phyloP scores from a whole-genome alignment of 169 alveolate species.

The Plasmodium blacklocki region DNA sequence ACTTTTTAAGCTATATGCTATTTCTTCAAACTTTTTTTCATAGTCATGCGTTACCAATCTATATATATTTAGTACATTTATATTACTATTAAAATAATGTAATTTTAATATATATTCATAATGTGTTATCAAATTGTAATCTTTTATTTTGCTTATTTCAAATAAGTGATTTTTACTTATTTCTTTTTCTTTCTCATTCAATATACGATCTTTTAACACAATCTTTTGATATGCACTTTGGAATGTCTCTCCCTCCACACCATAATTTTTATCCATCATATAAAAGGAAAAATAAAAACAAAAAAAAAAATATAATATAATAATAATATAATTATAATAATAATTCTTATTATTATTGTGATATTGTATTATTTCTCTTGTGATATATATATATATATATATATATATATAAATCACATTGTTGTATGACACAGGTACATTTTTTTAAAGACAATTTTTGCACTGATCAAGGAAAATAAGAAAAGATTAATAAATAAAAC shows the following conservation, averaged over 20 bases:
- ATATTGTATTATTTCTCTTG: no score
- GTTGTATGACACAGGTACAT: no score
- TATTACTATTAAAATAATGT: slow-evolving; percentile 51
- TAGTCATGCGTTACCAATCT: slow-evolving; percentile 24
- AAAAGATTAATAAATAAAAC: no score
- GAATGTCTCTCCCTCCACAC: slow-evolving; percentile 4
- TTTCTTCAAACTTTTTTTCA: slow-evolving; percentile 56
- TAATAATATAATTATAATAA: no score
- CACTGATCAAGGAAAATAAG: no score
- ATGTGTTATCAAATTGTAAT: slow-evolving; percentile 45
- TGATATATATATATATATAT: no score
- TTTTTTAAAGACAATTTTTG: no score
- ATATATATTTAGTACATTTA: slow-evolving; percentile 50
- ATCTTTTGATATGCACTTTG: slow-evolving; percentile 19
- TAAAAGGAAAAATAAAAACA: no score
- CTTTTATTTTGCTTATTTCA: slow-evolving; percentile 45
- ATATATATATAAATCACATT: no score
- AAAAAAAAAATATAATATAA: no score
- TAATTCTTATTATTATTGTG: no score
- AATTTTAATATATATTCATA: slow-evolving; percentile 62
- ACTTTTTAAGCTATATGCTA: slow-evolving; percentile 34
- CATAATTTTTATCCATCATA: no score
- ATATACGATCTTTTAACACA: slow-evolving; percentile 8
- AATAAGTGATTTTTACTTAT: slow-evolving; percentile 11
- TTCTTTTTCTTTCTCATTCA: slow-evolving; percentile 4